Evolutionary conservation across 208 protist genomes (phyloP).

Genomic region (Lotmaria passim): DNA sequence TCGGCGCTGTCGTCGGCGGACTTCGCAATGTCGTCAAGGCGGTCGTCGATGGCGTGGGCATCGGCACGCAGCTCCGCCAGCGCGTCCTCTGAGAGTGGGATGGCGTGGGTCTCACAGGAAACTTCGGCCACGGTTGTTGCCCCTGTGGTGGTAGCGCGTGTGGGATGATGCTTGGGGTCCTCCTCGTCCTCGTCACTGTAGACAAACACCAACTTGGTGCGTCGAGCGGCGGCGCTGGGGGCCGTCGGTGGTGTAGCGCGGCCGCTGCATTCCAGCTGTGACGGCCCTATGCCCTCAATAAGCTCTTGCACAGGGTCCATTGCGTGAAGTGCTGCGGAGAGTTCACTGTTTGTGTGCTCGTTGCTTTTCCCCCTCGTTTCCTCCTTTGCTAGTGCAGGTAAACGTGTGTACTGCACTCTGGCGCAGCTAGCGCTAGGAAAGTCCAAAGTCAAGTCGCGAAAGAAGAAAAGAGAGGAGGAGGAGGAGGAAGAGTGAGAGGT

Average conservation of each 20-base stretch:
- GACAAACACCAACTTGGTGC: constrained; percentile 72
- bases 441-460: too few relatives aligned
- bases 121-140: constrained; percentile 6
- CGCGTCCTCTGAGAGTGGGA: constrained; percentile 32
- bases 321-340: background rate
- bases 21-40: background rate
- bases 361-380: too few relatives aligned
- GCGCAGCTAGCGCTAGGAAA: too few relatives aligned
- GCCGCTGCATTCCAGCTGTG: constrained; percentile 5
- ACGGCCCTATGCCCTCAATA: constrained; percentile 8
- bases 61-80: constrained; percentile 47
- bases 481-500: too few relatives aligned
- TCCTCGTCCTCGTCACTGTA: constrained; percentile 81
- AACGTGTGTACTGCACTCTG: too few relatives aligned
- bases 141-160: background rate
- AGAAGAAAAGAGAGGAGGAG: too few relatives aligned
- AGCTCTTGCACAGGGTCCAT: constrained; percentile 33
- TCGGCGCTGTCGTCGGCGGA: background rate
- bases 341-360: constrained; percentile 12
- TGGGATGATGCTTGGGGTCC: background rate
- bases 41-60: constrained; percentile 1
- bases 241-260: background rate
- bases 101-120: constrained; percentile 21
- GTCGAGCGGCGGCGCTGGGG: background rate
- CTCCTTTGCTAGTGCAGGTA: too few relatives aligned